These are phyloP conservation scores for Elsinoe arachidis DNA, from an alignment of 2,329 filamentous ascomycete species.

Conservation along the genomic window DNA sequence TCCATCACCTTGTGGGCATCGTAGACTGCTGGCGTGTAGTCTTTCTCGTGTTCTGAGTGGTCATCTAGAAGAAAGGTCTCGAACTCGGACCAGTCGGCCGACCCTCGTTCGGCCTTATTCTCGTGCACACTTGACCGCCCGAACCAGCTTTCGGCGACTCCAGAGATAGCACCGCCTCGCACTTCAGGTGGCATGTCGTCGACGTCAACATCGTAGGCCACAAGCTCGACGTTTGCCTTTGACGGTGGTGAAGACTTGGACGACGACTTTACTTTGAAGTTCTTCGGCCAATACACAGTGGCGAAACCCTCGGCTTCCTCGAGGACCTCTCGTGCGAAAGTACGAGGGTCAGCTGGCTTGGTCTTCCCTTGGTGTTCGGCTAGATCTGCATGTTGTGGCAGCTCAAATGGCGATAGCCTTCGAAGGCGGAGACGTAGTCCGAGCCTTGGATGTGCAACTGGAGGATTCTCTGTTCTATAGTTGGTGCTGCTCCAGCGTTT, in stretches of 20 bases:
- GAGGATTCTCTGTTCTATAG: not conserved
- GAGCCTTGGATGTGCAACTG: constrained; percentile 8
- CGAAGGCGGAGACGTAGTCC: constrained; percentile 27
- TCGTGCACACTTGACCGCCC: constrained; percentile 55
- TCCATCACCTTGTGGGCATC: constrained; percentile 37
- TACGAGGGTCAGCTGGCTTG: constrained; percentile 36
- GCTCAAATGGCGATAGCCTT: constrained; percentile 22
- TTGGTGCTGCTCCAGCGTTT: not conserved
- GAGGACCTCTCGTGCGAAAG: constrained; percentile 47
- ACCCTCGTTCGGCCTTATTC: constrained; percentile 42
- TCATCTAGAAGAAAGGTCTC: constrained; percentile 48
- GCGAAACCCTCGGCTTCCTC: constrained; percentile 54
- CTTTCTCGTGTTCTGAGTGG: constrained; percentile 49
- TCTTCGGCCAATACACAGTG: constrained; percentile 43
- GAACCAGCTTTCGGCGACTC: constrained; percentile 52
- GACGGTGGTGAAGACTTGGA: constrained; percentile 43
- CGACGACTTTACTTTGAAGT: constrained; percentile 45
- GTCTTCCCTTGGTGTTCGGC: constrained; percentile 26
- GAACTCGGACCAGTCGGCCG: constrained; percentile 59
- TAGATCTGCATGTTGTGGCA: constrained; percentile 29
- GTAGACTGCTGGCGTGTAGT: constrained; percentile 51
- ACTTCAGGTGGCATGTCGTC: constrained; percentile 32
- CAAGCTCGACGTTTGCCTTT: constrained; percentile 45
- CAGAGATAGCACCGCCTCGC: constrained; percentile 16
- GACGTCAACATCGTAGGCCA: constrained; percentile 42